Conservation (phyloP, 805 yeast species). For the Candida andamanensis region DNA sequence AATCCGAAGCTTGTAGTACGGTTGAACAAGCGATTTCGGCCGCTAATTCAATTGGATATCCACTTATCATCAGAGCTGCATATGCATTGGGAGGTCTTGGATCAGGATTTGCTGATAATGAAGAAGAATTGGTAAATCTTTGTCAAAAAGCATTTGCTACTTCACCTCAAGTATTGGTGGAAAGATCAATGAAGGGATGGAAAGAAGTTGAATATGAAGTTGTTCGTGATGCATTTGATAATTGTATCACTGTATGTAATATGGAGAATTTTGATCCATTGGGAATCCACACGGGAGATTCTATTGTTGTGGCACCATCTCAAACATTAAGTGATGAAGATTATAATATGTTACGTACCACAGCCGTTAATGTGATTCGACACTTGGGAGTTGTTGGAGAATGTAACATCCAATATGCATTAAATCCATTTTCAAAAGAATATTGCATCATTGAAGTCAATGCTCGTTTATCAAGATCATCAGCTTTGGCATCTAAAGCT, state of each 20-base stretch:
- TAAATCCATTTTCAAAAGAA: constrained; percentile 88
- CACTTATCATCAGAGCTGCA: constrained; percentile 96
- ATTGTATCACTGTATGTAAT: constrained; percentile 98
- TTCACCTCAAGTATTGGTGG: constrained; percentile 93
- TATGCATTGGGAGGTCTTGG: constrained; percentile 97
- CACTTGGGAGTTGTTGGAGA: constrained; percentile 99
- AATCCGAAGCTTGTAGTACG: constrained; percentile 90
- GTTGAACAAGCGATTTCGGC: constrained; percentile 93
- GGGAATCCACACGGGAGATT: constrained; percentile 98
- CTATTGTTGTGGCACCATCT: constrained; percentile 97
- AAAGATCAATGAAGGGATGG: constrained; percentile 97
- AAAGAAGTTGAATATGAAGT: constrained; percentile 98
- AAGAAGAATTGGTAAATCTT: constrained; percentile 72
- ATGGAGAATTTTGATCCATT: constrained; percentile 99
- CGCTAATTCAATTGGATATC: constrained; percentile 84
- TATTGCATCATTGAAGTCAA: constrained; percentile 96
- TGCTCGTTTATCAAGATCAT: constrained; percentile 94
- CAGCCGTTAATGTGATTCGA: constrained; percentile 95
- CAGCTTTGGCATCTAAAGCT: constrained; percentile 97
- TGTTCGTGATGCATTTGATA: constrained; percentile 91
- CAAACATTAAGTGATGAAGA: constrained; percentile 97
- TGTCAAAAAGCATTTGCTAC: constrained; percentile 92
- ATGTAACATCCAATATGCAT: constrained; percentile 95
- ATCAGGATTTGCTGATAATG: constrained; percentile 90
- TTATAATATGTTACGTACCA: constrained; percentile 94